phyloP scores from a whole-genome alignment of 352 stramenopile genomes.

The Paralagenidium karlingii region DNA sequence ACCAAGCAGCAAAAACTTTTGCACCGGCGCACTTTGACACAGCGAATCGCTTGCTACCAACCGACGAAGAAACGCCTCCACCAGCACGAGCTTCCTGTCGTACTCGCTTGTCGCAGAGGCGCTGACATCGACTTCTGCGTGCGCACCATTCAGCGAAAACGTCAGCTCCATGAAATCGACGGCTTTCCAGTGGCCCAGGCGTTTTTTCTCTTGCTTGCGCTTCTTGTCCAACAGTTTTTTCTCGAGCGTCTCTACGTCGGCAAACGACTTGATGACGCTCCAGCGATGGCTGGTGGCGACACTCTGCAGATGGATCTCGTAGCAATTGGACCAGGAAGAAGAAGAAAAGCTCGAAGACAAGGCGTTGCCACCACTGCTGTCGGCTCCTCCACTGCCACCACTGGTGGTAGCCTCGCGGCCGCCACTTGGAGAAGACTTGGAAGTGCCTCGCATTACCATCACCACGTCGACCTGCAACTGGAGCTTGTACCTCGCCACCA shows the following conservation, averaged over 20 bases:
- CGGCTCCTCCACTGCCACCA: too few relatives aligned
- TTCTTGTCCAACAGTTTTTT: conserved; percentile 51
- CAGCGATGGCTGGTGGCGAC: too few relatives aligned
- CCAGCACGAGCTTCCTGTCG: conserved; percentile 42
- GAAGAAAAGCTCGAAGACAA: too few relatives aligned
- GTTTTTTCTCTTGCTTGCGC: conserved; percentile 57
- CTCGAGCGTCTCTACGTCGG: conserved; percentile 58
- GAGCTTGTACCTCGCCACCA: conserved; percentile 56
- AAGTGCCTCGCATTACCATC: too few relatives aligned
- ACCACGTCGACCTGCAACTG: too few relatives aligned
- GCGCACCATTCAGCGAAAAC: conserved; percentile 26
- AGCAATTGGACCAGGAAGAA: too few relatives aligned
- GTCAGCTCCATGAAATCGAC: conserved; percentile 58
- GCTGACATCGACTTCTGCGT: conserved; percentile 18
- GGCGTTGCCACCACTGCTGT: too few relatives aligned
- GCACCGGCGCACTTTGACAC: conserved; percentile 54
- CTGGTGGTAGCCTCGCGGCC: too few relatives aligned
- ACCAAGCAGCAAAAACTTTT: conserved; percentile 61
- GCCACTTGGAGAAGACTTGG: too few relatives aligned
- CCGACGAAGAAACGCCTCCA: conserved; percentile 64
- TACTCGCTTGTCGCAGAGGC: conserved; percentile 17
- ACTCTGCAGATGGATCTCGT: too few relatives aligned
- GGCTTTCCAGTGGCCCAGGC: conserved; percentile 39
- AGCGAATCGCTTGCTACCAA: conserved; percentile 53
- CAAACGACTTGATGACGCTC: conserved; percentile 54